Evolutionary conservation across 176 grass and related monocot genomes (phyloP), one percentile per base, ranked within the genome.

Genomic region (Oryza coarctata): DNA sequence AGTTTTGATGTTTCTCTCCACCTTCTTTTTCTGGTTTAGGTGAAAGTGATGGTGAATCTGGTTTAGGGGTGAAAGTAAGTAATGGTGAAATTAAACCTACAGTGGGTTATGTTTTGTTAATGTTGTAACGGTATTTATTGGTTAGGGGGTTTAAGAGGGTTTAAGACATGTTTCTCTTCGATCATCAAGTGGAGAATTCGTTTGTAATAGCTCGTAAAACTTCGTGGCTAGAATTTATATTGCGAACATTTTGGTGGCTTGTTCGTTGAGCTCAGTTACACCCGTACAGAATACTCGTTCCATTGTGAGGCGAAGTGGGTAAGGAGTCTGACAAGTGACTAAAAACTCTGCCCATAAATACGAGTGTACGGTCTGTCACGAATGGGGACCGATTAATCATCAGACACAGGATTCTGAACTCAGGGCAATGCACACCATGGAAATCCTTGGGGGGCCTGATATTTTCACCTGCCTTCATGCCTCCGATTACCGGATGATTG

Each of bases 311-410:
- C 13, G 30, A 79, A 79, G 67, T 78, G 30, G 75, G 36, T 14
- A 32, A 20, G 6, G 9, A 60, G 30, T 5, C 67, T 41, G 29
- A 75, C n/a, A 69, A 28, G 38, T 31, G 75, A 65, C n/a, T 10
- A 41, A 18, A 18, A 50, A 11, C 6, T 7, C 43, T 4, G 20
- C 7, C 30, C 40, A 65, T 35, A 50, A 65, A 50, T 49, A 50
- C 40, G 7, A 25, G 69, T 9, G 82, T 77, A 84, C 68, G 7
- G 61, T 11, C 50, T 39, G 40, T 43, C 33, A 25, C 20, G 12
- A n/a, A 28, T 27, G 63, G 70, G 80, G 70, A 70, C 76, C 70
- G 45, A 79, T 67, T 78, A 31, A 75, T 49, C 17, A 18, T 70
- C 18, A 9, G 32, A 66, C 76, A 74, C 61, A 78, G 50, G 82